Evolutionary conservation across 2,329 filamentous ascomycete genomes (phyloP), one percentile per base, ranked within the genome.

Genomic region (Macrophomina pseudophaseolina): DNA sequence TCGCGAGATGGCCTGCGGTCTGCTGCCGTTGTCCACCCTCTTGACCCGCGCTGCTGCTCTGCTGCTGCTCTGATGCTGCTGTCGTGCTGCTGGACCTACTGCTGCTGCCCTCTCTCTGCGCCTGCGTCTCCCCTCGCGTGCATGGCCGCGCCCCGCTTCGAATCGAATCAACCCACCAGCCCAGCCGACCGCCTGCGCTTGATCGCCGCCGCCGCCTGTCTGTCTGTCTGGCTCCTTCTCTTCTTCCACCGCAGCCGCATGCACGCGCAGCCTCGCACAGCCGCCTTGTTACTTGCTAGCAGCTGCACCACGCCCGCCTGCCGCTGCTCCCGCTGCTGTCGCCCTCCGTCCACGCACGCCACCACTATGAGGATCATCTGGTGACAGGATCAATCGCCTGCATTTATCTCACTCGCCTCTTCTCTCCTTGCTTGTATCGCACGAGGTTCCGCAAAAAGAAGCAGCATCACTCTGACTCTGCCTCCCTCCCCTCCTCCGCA

Each of bases 331-430:
- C 16, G 42, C 42, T n/a, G 42, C 42, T 54, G 53, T 35, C 30
- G 52, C 18, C 52, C 53, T 28, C 35, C 52, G 23, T 38, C 35
- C 11, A 12, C 14, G 12, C 18, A 40, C 35, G 54, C 54, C 54
- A 40, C 44, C 58, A 35, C 58, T 14, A 62, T 62, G 58, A 8
- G 30, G 42, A 62, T 23, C 23, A 23, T 62, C 58, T 62, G 58
- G 58, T 62, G 58, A 62, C 58, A 60, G 56, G 56, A 60, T 60
- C 40, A 46, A 60, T 60, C 56, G 56, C n/a, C 46, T 28, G 46
- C 53, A 58, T 48, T 59, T 46, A 59, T 59, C 54, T 40, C 42
- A 44, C 9, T 44, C 5, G 46, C n/a, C 54, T 30, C 12, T 49
- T 49, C 30, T 49, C 46, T 42, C 58, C 58, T 62, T 62, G 42